Percentiles rank a stretch among this genome's conserved stretches.
Conservation (phyloP, 2,329 filamentous ascomycete genomes). For the Fusarium avenaceum region DNA sequence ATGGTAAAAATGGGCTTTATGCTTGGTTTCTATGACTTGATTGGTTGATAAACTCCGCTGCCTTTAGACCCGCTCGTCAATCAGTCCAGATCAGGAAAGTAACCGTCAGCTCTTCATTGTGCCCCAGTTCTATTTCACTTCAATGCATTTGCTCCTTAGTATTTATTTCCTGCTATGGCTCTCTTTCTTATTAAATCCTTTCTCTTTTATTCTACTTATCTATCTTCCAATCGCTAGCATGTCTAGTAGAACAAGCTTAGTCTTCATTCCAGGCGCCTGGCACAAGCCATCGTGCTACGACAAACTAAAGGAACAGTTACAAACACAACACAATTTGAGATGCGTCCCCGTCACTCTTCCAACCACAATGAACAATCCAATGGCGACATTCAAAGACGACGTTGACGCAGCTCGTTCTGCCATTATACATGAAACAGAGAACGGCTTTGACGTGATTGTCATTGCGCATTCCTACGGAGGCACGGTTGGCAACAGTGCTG, state of each 20-base stretch:
- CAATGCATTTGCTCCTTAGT: no score
- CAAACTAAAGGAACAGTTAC: not conserved
- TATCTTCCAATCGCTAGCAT: not conserved
- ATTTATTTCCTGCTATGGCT: no score
- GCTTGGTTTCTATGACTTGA: no score
- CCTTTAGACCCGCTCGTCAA: no score
- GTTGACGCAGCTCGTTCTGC: not conserved
- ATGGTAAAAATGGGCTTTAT: no score
- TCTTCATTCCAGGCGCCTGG: slow-evolving; percentile 6
- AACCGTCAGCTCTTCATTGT: no score
- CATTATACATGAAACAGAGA: not conserved
- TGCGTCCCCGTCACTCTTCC: not conserved
- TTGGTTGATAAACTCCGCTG: no score
- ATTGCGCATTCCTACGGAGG: slow-evolving; percentile 9
- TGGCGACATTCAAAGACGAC: not conserved
- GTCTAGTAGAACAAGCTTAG: not conserved
- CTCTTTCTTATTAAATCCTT: no score
- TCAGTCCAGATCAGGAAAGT: no score
- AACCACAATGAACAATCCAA: slow-evolving; percentile 3
- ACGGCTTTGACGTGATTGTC: not conserved
- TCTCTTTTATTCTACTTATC: no score
- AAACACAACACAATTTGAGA: not conserved
- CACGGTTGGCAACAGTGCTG: slow-evolving; percentile 2
- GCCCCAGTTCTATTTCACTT: no score
- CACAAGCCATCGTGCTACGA: not conserved